Evolutionary conservation across 805 yeast genomes (phyloP).

Genomic region (Kodamaea kakaduensis): DNA sequence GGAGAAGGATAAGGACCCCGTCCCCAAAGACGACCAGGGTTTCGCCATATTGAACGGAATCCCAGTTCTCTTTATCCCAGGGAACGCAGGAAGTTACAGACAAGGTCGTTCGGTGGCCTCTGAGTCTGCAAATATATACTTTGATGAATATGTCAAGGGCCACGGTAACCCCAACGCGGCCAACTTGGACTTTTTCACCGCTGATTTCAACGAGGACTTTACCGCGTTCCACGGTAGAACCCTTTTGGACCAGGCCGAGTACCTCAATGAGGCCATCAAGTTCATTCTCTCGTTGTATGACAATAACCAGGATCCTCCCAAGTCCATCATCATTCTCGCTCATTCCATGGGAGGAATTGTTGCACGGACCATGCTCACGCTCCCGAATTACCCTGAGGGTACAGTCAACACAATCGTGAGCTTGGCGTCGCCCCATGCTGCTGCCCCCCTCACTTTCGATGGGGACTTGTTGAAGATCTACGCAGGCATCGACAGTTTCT

Average conservation of each 20-base stretch:
- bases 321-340: conserved; percentile 74
- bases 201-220: conserved; percentile 92
- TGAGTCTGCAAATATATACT: conserved; percentile 57
- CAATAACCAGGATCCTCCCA: conserved; percentile 43
- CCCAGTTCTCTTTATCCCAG: conserved; percentile 93
- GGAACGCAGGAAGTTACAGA: conserved; percentile 91
- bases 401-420: conserved; percentile 84
- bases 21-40: conserved; percentile 43
- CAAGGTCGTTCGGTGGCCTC: conserved; percentile 94
- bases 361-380: conserved; percentile 74
- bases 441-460: conserved; percentile 91
- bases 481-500: conserved; percentile 68
- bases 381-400: conserved; percentile 66
- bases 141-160: conserved; percentile 25
- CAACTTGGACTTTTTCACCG: conserved; percentile 79
- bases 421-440: conserved; percentile 86
- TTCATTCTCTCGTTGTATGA: conserved; percentile 70
- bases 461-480: conserved; percentile 78
- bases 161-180: conserved; percentile 21
- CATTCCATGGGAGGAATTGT: conserved; percentile 99
- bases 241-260: conserved; percentile 89
- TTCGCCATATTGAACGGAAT: conserved; percentile 51
- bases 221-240: conserved; percentile 97
- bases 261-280: conserved; percentile 77
- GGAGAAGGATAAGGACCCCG: conserved; percentile 67